Percentiles rank a stretch among this genome's conserved stretches.
phyloP scores from a whole-genome alignment of 1,284 basidiomycete genomes.

The Leccinum pachyderme region DNA sequence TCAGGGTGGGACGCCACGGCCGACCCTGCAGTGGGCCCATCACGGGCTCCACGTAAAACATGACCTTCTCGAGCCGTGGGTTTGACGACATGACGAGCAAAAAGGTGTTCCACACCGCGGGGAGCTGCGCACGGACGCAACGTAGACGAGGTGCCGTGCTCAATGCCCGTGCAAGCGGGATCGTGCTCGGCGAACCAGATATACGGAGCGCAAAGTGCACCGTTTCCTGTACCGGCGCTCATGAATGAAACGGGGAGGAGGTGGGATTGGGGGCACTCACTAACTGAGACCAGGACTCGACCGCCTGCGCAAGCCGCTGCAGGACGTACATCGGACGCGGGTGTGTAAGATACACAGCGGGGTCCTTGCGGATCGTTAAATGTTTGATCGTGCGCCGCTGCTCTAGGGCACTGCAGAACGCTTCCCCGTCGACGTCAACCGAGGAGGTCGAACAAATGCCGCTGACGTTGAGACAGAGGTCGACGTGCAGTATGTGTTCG shows the following conservation, averaged over 20 bases:
- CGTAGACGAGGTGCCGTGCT: constrained; percentile 37
- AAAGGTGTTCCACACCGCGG: constrained; percentile 47
- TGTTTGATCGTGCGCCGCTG: constrained; percentile 37
- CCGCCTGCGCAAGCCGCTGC: constrained; percentile 41
- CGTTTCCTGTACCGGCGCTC: constrained; percentile 17
- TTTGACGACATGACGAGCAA: constrained; percentile 45
- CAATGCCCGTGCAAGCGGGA: constrained; percentile 33
- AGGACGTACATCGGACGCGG: constrained; percentile 44
- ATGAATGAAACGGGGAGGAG: not conserved
- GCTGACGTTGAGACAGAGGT: constrained; percentile 43
- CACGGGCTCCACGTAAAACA: constrained; percentile 34
- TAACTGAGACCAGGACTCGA: constrained; percentile 43
- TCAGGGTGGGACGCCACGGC: not conserved
- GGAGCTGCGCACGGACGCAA: constrained; percentile 44
- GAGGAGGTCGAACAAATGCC: not conserved
- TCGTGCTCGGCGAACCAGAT: constrained; percentile 14
- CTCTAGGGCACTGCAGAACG: constrained; percentile 43
- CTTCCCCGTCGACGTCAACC: constrained; percentile 32
- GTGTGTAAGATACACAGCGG: constrained; percentile 50
- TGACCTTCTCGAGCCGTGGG: constrained; percentile 40
- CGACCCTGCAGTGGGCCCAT: constrained; percentile 5
- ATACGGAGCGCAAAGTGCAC: constrained; percentile 24
- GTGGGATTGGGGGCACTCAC: constrained; percentile 38
- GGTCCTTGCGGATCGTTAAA: constrained; percentile 49
- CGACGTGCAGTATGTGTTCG: constrained; percentile 36